Conservation (phyloP, 116 monocot genomes). For the Dioscorea cayenensis region DNA sequence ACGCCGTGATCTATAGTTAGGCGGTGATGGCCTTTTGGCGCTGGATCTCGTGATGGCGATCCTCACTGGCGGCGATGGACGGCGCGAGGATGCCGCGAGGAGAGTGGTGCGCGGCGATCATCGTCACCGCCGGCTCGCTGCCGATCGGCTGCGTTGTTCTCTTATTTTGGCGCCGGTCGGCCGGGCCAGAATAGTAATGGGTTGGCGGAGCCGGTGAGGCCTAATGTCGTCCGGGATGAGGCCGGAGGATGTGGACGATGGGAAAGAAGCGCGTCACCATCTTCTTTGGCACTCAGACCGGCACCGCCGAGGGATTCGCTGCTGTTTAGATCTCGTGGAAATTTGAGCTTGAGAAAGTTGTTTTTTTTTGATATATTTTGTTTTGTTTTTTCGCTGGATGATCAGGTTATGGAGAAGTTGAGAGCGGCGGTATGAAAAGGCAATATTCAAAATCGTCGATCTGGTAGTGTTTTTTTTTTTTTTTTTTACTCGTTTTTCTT, state of each 20-base stretch:
- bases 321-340: conserved; percentile 29
- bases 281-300: conserved; percentile 94
- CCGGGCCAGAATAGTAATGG: conserved; percentile 11
- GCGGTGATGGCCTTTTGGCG: conserved; percentile 21
- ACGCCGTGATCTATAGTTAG: conserved; percentile 9
- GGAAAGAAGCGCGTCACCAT: conserved; percentile 68
- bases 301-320: conserved; percentile 93
- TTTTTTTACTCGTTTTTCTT: too few relatives aligned
- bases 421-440: conserved; percentile 78
- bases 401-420: conserved; percentile 55
- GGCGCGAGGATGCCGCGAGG: conserved; percentile 12
- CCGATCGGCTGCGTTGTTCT: conserved; percentile 30
- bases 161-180: conserved; percentile 33
- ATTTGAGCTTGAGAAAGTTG: background rate
- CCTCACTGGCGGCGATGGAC: conserved; percentile 27
- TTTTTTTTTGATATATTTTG: background rate
- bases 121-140: conserved; percentile 19
- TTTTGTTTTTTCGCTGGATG: background rate
- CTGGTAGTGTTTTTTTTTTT: conserved; percentile 37
- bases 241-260: conserved; percentile 63
- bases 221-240: conserved; percentile 23
- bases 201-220: conserved; percentile 27
- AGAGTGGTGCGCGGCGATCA: conserved; percentile 10
- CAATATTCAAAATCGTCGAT: conserved; percentile 74
- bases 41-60: conserved; percentile 34